Percentiles rank a stretch among this genome's conserved stretches.
Conservation (phyloP, 306 rosid species). For the Castanospermum australe region DNA sequence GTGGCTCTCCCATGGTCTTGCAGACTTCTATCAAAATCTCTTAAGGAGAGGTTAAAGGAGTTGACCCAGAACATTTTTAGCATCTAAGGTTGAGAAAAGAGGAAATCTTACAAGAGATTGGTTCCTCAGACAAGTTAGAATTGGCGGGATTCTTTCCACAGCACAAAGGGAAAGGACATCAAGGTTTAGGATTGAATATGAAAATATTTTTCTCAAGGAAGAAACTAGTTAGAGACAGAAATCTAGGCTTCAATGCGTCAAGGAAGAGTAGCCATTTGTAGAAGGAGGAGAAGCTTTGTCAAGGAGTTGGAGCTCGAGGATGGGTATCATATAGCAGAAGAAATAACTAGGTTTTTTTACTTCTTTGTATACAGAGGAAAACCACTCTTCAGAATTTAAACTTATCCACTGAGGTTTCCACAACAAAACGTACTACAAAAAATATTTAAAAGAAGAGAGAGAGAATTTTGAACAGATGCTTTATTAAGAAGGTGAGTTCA, state of each 20-base stretch:
- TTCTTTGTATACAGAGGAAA: not conserved
- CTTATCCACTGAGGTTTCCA: too few species aligned
- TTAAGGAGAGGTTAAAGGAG: not conserved
- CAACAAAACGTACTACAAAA: too few species aligned
- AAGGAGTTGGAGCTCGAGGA: not conserved
- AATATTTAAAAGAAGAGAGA: too few species aligned
- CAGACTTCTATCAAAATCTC: too few species aligned
- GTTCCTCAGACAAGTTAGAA: not conserved
- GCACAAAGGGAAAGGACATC: not conserved
- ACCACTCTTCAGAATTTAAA: not conserved
- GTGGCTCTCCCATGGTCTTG: too few species aligned
- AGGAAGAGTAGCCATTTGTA: not conserved
- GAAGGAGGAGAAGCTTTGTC: not conserved
- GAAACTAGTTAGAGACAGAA: not conserved
- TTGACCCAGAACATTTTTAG: not conserved
- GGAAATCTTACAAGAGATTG: not conserved
- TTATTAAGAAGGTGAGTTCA: too few species aligned
- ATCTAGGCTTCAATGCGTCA: not conserved
- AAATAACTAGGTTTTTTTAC: not conserved
- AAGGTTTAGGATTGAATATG: not conserved
- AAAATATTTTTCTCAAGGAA: not conserved
- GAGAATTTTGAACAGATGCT: too few species aligned
- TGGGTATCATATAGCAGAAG: not conserved
- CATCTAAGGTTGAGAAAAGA: not conserved
- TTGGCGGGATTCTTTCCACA: not conserved